Evolutionary conservation across 495 filamentous ascomycete species (phyloP), one percentile per base, ranked within the genome.

Genomic region (Trichoderma erinaceum): DNA sequence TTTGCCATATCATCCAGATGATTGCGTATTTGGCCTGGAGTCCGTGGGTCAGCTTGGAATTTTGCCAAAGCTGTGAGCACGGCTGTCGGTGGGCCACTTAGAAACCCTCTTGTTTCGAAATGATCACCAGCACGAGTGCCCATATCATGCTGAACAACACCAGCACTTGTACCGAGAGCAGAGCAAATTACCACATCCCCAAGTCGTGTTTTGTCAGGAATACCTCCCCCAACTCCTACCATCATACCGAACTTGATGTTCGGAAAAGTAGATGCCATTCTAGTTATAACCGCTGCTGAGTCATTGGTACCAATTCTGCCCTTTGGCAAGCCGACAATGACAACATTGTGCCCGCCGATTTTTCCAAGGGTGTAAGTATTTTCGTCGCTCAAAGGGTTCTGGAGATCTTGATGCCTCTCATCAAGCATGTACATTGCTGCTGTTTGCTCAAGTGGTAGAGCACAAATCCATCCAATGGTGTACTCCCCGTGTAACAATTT

Each of bases 111-210:
- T 10, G 70, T 74, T 64, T 68, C 58, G 64, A 80, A 78, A 5
- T 67, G 18, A 10, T 72, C 73, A 11, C 68, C 72, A 52, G 32
- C 46, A 1, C 56, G 41, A 8, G 71, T 83, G 8, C 80, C 82
- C 66, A 73, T 75, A 64, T 82, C 75, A 66, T 68, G 81, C 66
- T 80, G 77, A 38, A 79, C 7, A 82, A 70, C 5, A 80, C 79
- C 18, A 77, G 78, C 41, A 72, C 65, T 67, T 11, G 11, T 41
- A 32, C 67, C 61, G 10, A 61, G n/a, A 3, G 77, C 75, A 16
- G 70, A 41, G 71, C 79, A 77, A 64, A 83, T 73, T 1, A 82
- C 79, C 25, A 84, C 73, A 73, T 80, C 76, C 27, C 81, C 80
- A 52, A 82, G 75, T 38, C 73, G 73, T 23, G 69, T 67, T 16